Evolutionary conservation across 1,139 yeast genomes (phyloP).

Genomic region (Magnusiomyces clavatus): DNA sequence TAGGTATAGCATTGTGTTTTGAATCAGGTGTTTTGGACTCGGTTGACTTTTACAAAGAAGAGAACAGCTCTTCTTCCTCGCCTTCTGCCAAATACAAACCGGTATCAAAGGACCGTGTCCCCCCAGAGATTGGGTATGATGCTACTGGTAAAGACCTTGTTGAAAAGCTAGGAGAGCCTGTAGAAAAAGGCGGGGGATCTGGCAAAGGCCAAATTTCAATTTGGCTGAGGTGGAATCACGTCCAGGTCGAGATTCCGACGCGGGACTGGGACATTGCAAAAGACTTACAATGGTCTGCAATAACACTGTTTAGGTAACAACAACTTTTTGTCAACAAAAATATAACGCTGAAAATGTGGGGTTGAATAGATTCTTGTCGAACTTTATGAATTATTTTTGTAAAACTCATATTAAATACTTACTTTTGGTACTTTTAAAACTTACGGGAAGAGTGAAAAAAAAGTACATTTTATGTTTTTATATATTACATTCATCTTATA

Average conservation of each 20-base stretch:
- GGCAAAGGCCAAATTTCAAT: slow-evolving; percentile 19
- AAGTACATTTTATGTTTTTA: too few relatives aligned
- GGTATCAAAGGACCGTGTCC: slow-evolving; percentile 15
- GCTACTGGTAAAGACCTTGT: slow-evolving; percentile 23
- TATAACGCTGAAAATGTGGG: too few relatives aligned
- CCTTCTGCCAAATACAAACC: slow-evolving; percentile 6
- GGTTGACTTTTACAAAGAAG: slow-evolving; percentile 22
- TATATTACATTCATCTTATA: too few relatives aligned
- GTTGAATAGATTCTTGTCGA: too few relatives aligned
- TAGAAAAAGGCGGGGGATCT: slow-evolving; percentile 24
- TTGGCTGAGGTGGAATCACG: slow-evolving; percentile 25
- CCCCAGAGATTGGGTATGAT: slow-evolving; percentile 14
- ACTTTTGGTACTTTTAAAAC: too few relatives aligned
- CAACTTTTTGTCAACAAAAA: too few relatives aligned
- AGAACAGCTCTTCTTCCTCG: background rate
- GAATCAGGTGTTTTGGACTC: slow-evolving; percentile 17
- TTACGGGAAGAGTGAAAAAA: too few relatives aligned
- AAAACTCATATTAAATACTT: too few relatives aligned
- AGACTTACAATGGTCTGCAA: slow-evolving; percentile 20
- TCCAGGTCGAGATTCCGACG: slow-evolving; percentile 23
- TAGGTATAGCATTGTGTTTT: slow-evolving; percentile 22
- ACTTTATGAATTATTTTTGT: too few relatives aligned
- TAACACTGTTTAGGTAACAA: slow-evolving; percentile 15
- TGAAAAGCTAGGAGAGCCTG: slow-evolving; percentile 24
- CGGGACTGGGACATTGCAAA: slow-evolving; percentile 25